Evolutionary conservation across 2,329 filamentous ascomycete species (phyloP).

Genomic region (Aspergillus aculeatus): DNA sequence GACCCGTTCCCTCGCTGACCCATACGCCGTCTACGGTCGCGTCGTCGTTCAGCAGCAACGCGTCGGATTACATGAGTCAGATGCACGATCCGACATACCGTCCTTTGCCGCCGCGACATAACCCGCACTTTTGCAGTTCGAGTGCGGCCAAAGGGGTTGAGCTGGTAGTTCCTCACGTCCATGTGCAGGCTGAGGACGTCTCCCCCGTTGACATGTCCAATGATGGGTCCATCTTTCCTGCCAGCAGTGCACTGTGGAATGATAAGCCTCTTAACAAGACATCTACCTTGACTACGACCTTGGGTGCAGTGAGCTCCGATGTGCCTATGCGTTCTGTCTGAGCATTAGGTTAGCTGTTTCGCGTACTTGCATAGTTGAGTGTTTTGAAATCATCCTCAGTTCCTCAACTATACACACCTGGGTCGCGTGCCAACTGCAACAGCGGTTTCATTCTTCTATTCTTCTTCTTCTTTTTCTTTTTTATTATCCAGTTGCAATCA

Average conservation of each 20-base stretch:
- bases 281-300: conserved; percentile 10
- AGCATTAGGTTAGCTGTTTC: background rate
- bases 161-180: conserved; percentile 43
- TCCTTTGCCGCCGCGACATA: conserved; percentile 42
- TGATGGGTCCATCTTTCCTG: conserved; percentile 30
- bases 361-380: background rate
- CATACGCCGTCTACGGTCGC: conserved; percentile 40
- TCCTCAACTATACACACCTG: background rate
- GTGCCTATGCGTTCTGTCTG: background rate
- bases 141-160: conserved; percentile 37
- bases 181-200: conserved; percentile 14
- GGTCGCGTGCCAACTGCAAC: background rate
- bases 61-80: conserved; percentile 33
- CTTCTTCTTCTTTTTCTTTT: background rate
- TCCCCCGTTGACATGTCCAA: conserved; percentile 21
- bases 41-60: conserved; percentile 40
- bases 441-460: background rate
- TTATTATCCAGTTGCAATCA: background rate
- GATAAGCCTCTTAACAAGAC: conserved; percentile 15
- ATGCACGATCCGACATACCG: conserved; percentile 31
- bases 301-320: conserved; percentile 3
- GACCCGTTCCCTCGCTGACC: conserved; percentile 33
- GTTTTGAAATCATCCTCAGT: background rate
- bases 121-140: conserved; percentile 37
- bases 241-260: conserved; percentile 31